Base-by-base conservation (phyloP, 148 eudicot genomes). In the Persicaria tinctoria region DNA sequence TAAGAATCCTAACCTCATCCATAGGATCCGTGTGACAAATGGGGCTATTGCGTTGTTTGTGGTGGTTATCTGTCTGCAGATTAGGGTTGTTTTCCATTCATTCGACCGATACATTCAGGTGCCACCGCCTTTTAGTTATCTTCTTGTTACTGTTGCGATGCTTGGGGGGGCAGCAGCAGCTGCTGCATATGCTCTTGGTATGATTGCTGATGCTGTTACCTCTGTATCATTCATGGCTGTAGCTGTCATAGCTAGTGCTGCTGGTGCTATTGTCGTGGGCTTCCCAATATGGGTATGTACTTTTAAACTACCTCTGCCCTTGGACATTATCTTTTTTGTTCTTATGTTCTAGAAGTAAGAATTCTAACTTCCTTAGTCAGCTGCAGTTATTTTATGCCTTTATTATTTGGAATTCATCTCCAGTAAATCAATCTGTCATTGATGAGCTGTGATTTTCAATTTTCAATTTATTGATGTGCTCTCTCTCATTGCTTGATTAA, bases 21-120 rank as follows among this genome's bases (percentile, higher is more conserved):
- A 84, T 27, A 83, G 86, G 69, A 86, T 95, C 72, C 84, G 97
- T 14, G 57, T 90, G 45, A 82, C 84, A 46, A 95, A 92, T 76
- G 98, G 98, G 66, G 92, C 93, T 7, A 69, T 92, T 46, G 91
- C 96, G 27, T 78, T 95, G 79, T 78, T 90, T 46, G 86, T 92
- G 46, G 84, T 92, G 46, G 92, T 95, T 38, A 73, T 95, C 17
- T 95, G 96, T 77, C 78, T 95, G 80, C 91, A 95, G 79, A 68
- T 95, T 70, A 86, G 98, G 76, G 96, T 95, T 59, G 86, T 95
- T 79, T 95, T 95, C 78, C 93, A 87, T 83, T 88, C 98, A 6
- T 95, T 95, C 51, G 93, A 80, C 27, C 86, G 97, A 51, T 95
- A 95, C 83, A 90, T 95, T 84, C 98, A 92, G 77, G 89, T 95